Conservation (phyloP, 495 filamentous ascomycete genomes). For the Niebla homalea region DNA sequence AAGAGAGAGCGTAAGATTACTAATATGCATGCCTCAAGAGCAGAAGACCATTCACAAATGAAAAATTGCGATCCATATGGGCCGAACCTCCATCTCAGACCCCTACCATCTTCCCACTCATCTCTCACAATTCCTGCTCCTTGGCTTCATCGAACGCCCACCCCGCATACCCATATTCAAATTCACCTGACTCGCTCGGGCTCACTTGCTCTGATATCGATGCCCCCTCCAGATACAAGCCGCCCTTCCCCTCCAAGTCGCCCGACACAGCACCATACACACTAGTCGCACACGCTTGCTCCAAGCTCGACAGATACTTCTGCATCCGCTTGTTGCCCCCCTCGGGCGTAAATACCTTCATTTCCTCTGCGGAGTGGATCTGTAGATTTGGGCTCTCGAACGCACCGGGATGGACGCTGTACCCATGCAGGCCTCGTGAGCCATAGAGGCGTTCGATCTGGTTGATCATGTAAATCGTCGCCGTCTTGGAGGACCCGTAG, state of each 20-base stretch:
- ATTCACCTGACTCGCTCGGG: constrained; percentile 7
- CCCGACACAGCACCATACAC: constrained; percentile 29
- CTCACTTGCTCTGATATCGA: constrained; percentile 18
- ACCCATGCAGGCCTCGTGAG: constrained; percentile 25
- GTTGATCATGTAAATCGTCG: constrained; percentile 31
- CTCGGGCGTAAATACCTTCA: constrained; percentile 1
- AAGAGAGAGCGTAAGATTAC: no score
- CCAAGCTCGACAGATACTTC: constrained; percentile 23
- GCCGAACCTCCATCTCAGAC: no score
- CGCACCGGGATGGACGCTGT: constrained; percentile 29
- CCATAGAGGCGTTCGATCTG: constrained; percentile 35
- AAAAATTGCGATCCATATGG: no score
- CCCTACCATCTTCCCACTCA: no score
- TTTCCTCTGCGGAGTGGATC: constrained; percentile 12
- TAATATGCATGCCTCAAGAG: no score
- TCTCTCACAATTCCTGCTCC: constrained; percentile 29
- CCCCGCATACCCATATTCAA: constrained; percentile 20
- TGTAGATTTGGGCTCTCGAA: constrained; percentile 18
- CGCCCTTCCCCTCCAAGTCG: constrained; percentile 28
- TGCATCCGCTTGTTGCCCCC: constrained; percentile 15
- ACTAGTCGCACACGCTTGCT: constrained; percentile 31
- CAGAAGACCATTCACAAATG: no score
- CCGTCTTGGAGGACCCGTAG: constrained; percentile 28
- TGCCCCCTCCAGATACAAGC: constrained; percentile 27
- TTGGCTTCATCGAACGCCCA: constrained; percentile 26